Conservation (phyloP, 1,284 basidiomycete species). For the Papiliotrema terrestris region DNA sequence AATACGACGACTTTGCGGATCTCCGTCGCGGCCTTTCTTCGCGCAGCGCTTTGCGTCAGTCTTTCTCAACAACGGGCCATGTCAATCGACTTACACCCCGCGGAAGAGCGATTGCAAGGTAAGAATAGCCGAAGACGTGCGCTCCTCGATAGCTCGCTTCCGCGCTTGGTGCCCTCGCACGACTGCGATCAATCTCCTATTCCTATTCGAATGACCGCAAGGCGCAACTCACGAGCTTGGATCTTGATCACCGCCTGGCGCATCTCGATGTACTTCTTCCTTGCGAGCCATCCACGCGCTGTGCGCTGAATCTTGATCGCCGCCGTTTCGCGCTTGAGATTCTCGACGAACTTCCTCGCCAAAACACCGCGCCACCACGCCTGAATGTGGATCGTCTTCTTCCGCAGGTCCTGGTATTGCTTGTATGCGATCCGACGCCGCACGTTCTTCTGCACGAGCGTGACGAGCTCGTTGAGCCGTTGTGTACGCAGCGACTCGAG, state of each 20-base stretch:
- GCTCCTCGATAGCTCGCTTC: conserved; percentile 60
- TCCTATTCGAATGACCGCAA: neutral
- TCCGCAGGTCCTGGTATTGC: conserved; percentile 69
- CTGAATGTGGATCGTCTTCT: conserved; percentile 79
- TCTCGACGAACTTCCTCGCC: conserved; percentile 68
- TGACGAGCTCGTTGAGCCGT: conserved; percentile 84
- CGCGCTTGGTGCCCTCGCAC: conserved; percentile 78
- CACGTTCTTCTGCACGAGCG: conserved; percentile 96
- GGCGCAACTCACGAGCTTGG: conserved; percentile 80
- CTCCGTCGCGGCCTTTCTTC: conserved; percentile 63
- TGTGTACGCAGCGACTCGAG: conserved; percentile 87
- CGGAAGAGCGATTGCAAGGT: conserved; percentile 81
- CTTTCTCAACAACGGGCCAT: neutral
- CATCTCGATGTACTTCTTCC: conserved; percentile 65
- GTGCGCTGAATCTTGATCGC: conserved; percentile 74
- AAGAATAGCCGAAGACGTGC: conserved; percentile 65
- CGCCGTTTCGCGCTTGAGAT: conserved; percentile 68
- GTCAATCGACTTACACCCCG: conserved; percentile 64
- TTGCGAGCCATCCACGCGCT: conserved; percentile 68
- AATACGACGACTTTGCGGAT: conserved; percentile 74
- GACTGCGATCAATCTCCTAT: conserved; percentile 51
- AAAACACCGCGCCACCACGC: conserved; percentile 87
- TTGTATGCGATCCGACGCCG: conserved; percentile 78
- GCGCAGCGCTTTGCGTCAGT: conserved; percentile 57
- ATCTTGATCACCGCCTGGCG: conserved; percentile 66